Percentiles rank a stretch among this genome's conserved stretches.
Evolutionary conservation across 352 stramenopile genomes (phyloP).

Genomic region (Elongisporangium prolatum): DNA sequence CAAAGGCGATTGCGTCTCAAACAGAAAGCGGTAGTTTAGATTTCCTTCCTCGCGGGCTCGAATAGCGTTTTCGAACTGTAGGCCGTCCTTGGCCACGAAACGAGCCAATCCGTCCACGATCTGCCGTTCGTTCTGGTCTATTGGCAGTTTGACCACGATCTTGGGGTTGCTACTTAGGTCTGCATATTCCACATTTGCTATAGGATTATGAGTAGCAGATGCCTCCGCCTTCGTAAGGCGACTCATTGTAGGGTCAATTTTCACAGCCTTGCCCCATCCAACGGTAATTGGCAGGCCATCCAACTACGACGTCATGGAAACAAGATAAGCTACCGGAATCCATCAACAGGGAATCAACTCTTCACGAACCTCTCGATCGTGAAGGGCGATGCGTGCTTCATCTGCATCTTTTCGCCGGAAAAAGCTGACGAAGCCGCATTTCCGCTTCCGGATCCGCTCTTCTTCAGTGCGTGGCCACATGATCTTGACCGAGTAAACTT

Average conservation of each 20-base stretch:
- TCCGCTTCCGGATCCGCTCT: slow-evolving; percentile 85
- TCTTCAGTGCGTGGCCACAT: slow-evolving; percentile 97
- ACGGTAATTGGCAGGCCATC: slow-evolving; percentile 74
- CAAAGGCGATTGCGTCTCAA: slow-evolving; percentile 25
- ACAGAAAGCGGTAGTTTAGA: slow-evolving; percentile 46
- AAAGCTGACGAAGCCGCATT: slow-evolving; percentile 96
- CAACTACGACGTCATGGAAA: slow-evolving; percentile 19
- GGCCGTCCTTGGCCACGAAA: slow-evolving; percentile 58
- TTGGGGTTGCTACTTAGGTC: slow-evolving; percentile 5
- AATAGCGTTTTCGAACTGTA: slow-evolving; percentile 64
- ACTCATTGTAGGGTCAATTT: slow-evolving; percentile 40
- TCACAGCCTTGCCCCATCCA: slow-evolving; percentile 78
- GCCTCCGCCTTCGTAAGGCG: slow-evolving; percentile 8
- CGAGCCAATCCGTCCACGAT: slow-evolving; percentile 49
- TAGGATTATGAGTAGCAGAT: slow-evolving; percentile 5
- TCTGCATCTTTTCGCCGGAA: slow-evolving; percentile 78
- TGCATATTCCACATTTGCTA: slow-evolving; percentile 1
- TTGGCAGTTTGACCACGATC: slow-evolving; percentile 38
- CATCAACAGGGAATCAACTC: background rate
- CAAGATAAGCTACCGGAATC: background rate
- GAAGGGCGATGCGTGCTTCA: slow-evolving; percentile 57
- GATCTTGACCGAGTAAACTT: slow-evolving; percentile 96
- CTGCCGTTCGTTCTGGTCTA: slow-evolving; percentile 16
- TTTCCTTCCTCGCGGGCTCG: slow-evolving; percentile 44
- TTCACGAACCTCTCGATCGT: slow-evolving; percentile 64